Conservation (phyloP, 768 basidiomycete species). For the Leccinellum albellum region DNA sequence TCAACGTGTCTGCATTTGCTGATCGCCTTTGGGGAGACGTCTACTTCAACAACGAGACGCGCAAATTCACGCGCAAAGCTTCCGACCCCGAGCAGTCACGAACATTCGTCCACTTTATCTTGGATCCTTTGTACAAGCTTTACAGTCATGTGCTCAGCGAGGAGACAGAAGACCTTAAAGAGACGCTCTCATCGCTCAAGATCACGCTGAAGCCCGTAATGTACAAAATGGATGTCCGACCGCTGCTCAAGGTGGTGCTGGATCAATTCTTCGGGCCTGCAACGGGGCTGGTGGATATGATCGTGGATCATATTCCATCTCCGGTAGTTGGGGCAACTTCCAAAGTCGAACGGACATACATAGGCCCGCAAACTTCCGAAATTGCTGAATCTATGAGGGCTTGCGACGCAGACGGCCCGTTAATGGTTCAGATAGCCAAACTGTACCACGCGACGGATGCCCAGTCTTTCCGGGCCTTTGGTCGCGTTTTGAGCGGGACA, state of each 20-base stretch:
- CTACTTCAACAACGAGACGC: conserved; percentile 79
- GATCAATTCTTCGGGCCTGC: conserved; percentile 95
- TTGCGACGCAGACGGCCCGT: conserved; percentile 79
- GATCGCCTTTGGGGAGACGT: conserved; percentile 97
- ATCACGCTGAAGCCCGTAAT: conserved; percentile 88
- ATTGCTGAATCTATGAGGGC: conserved; percentile 75
- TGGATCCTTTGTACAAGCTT: conserved; percentile 95
- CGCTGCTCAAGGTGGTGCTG: conserved; percentile 87
- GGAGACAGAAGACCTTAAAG: conserved; percentile 83
- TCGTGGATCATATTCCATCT: conserved; percentile 87
- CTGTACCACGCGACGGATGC: conserved; percentile 96
- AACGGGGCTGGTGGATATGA: conserved; percentile 88
- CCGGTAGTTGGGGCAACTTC: conserved; percentile 53
- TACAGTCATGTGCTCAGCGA: conserved; percentile 94
- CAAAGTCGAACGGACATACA: conserved; percentile 84
- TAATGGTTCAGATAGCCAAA: conserved; percentile 92
- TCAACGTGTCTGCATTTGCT: conserved; percentile 85
- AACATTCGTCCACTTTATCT: conserved; percentile 92
- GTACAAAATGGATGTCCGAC: conserved; percentile 99
- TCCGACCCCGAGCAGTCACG: conserved; percentile 70
- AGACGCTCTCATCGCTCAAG: conserved; percentile 70
- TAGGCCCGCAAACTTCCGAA: conserved; percentile 81
- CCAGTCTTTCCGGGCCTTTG: conserved; percentile 94
- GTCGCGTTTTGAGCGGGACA: conserved; percentile 90
- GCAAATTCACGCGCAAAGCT: conserved; percentile 87